phyloP scores from a whole-genome alignment of 768 basidiomycete species.

The Strobilomyces dryophilus region DNA sequence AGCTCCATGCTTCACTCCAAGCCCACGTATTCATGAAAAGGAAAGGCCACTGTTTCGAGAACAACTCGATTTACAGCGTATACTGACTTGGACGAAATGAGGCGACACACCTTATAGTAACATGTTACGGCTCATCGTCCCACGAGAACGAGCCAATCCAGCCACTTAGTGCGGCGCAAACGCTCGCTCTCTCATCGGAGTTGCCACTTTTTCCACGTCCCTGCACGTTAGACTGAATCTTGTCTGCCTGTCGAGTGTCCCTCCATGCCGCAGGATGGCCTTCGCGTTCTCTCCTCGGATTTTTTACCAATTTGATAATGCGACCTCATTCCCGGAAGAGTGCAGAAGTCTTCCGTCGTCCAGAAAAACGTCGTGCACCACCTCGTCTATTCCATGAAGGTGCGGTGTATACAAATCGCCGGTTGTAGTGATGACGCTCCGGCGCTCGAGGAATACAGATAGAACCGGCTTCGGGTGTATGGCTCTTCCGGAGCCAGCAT shows the following conservation, averaged over 20 bases:
- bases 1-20: not conserved
- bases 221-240: conserved; percentile 86
- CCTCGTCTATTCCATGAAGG: conserved; percentile 77
- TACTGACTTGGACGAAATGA: not conserved
- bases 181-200: not conserved
- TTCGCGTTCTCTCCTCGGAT: conserved; percentile 41
- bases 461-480: conserved; percentile 64
- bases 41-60: not conserved
- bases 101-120: not conserved
- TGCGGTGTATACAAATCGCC: conserved; percentile 63
- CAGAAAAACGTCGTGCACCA: conserved; percentile 45
- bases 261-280: conserved; percentile 43
- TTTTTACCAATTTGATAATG: conserved; percentile 56
- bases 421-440: conserved; percentile 78
- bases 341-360: conserved; percentile 18
- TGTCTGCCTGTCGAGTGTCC: conserved; percentile 48
- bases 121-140: not conserved
- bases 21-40: not conserved
- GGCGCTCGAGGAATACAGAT: conserved; percentile 77
- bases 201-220: conserved; percentile 62
- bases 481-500: conserved; percentile 37
- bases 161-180: not conserved
- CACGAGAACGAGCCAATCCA: not conserved
- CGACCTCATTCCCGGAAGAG: conserved; percentile 28
- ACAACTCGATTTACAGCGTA: not conserved